Percentiles rank a stretch among this genome's conserved stretches.
phyloP scores from a whole-genome alignment of 129 eudicot genomes.

The Artemisia annua region DNA sequence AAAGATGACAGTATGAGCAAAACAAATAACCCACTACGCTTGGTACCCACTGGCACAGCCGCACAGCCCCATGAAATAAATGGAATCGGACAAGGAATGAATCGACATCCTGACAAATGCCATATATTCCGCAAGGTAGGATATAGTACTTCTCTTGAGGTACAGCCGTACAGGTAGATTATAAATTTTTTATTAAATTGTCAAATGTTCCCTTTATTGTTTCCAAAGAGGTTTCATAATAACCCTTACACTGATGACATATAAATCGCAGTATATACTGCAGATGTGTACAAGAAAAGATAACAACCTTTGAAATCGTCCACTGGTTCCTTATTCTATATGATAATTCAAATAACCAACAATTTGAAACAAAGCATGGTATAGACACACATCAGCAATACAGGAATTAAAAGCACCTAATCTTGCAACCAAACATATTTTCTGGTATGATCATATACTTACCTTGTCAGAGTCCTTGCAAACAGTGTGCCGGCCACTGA shows the following conservation, averaged over 20 bases:
- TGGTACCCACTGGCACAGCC: no score
- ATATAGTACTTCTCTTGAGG: no score
- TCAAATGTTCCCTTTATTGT: no score
- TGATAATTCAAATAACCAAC: background rate
- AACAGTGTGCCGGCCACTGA: slow-evolving; percentile 89
- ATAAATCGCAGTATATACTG: background rate
- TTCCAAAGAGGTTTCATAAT: no score
- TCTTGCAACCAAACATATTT: slow-evolving; percentile 18
- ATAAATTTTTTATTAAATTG: no score
- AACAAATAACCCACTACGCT: background rate
- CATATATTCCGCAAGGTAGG: no score
- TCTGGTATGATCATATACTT: background rate
- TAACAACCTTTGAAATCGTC: background rate
- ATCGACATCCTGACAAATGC: no score
- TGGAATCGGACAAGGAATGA: no score
- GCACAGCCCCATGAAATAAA: no score
- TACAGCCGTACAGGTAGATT: no score
- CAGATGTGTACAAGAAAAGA: background rate
- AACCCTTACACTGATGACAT: background rate
- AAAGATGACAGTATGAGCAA: background rate
- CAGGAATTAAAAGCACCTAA: background rate
- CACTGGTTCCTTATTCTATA: background rate
- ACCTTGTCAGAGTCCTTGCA: slow-evolving; percentile 75
- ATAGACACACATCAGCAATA: background rate
- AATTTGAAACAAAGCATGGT: background rate